Evolutionary conservation across 805 yeast genomes (phyloP).

Genomic region (Maudiozyma bulderi): DNA sequence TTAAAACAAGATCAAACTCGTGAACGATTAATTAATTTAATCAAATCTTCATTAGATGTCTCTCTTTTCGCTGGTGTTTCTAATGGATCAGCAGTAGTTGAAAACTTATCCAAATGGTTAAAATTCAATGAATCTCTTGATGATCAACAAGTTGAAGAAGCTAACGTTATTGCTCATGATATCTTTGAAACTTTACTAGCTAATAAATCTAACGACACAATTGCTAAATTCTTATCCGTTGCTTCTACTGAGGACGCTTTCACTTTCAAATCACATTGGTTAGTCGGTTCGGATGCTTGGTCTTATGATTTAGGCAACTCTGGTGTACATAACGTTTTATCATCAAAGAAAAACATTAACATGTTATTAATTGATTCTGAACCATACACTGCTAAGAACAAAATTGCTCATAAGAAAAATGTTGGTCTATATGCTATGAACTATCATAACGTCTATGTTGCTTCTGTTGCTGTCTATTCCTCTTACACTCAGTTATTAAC

Average conservation of each 20-base stretch:
- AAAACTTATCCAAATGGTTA: slow-evolving; percentile 62
- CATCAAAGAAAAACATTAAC: slow-evolving; percentile 70
- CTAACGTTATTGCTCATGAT: slow-evolving; percentile 26
- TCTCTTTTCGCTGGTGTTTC: slow-evolving; percentile 25
- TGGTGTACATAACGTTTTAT: slow-evolving; percentile 76
- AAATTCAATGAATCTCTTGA: slow-evolving; percentile 39
- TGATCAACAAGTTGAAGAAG: slow-evolving; percentile 20
- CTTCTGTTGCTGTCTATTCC: slow-evolving; percentile 87
- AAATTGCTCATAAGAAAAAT: slow-evolving; percentile 50
- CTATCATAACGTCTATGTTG: slow-evolving; percentile 80
- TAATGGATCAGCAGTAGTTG: slow-evolving; percentile 41
- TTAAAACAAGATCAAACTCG: slow-evolving; percentile 48
- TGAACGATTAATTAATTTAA: slow-evolving; percentile 35
- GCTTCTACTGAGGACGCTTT: slow-evolving; percentile 37
- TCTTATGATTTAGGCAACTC: slow-evolving; percentile 85
- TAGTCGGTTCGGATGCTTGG: slow-evolving; percentile 93
- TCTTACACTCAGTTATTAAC: slow-evolving; percentile 89
- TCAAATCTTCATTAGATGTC: slow-evolving; percentile 38
- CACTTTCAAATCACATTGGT: slow-evolving; percentile 53
- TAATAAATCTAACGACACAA: slow-evolving; percentile 33
- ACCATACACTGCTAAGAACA: slow-evolving; percentile 42
- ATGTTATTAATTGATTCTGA: slow-evolving; percentile 82
- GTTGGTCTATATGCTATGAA: slow-evolving; percentile 93
- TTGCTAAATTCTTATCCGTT: slow-evolving; percentile 35
- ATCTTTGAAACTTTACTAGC: slow-evolving; percentile 32